Evolutionary conservation across 192 early-diverging fungal genomes (phyloP).

Genomic region (Pilobolus umbonatus): DNA sequence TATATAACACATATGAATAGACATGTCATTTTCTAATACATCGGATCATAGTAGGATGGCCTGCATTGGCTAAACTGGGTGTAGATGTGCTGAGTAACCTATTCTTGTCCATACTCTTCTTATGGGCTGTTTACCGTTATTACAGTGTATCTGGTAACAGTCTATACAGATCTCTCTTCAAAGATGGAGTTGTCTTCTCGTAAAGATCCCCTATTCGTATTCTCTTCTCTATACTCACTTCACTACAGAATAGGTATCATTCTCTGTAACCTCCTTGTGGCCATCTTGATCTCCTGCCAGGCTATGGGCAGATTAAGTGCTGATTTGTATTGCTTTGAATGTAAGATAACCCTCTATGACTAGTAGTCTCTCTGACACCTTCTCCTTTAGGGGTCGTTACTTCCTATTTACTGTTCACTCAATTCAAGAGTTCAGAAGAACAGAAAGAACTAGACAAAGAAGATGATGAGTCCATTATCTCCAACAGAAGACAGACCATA

Average conservation of each 20-base stretch:
- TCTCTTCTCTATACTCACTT: background rate
- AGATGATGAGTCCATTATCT: no score
- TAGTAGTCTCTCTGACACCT: background rate
- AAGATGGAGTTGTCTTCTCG: conserved; percentile 30
- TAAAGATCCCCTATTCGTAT: conserved; percentile 3
- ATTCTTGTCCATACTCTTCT: conserved; percentile 26
- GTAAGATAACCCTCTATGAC: conserved; percentile 12
- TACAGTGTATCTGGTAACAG: conserved; percentile 27
- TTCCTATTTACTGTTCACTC: conserved; percentile 26
- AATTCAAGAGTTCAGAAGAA: conserved; percentile 20
- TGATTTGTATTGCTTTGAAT: conserved; percentile 31
- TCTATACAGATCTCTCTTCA: conserved; percentile 22
- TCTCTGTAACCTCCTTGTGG: conserved; percentile 20
- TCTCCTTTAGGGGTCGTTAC: conserved; percentile 24
- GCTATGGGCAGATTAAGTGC: conserved; percentile 22
- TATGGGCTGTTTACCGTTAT: conserved; percentile 21
- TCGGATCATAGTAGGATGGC: conserved; percentile 23
- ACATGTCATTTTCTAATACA: background rate
- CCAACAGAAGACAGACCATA: no score
- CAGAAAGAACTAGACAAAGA: background rate
- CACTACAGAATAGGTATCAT: conserved; percentile 26
- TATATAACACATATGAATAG: background rate
- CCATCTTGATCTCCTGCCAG: conserved; percentile 24
- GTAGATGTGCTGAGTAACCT: conserved; percentile 28
- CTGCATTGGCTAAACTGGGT: conserved; percentile 31